Percentiles rank a stretch among this genome's conserved stretches.
Evolutionary conservation across 2,329 filamentous ascomycete genomes (phyloP).

Genomic region (Colletotrichum euphorbiae): DNA sequence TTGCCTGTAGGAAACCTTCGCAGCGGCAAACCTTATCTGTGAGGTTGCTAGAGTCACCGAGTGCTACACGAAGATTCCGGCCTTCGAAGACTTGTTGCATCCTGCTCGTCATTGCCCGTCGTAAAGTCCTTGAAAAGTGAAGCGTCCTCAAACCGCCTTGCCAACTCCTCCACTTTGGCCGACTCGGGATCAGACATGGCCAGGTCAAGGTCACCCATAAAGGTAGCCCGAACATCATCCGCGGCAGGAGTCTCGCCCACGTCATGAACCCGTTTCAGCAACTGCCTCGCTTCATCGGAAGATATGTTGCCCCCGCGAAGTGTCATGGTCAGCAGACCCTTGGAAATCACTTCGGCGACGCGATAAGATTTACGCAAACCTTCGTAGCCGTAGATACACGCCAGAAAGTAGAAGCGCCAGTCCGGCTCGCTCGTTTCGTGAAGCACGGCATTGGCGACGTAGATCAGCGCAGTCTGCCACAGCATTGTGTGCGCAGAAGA

Average conservation of each 20-base stretch:
- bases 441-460: constrained; percentile 53
- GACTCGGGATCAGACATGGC: constrained; percentile 49
- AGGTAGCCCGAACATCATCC: constrained; percentile 48
- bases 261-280: constrained; percentile 47
- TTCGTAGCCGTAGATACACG: constrained; percentile 54
- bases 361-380: constrained; percentile 50
- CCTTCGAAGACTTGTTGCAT: neutral
- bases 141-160: constrained; percentile 49
- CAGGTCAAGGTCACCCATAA: constrained; percentile 53
- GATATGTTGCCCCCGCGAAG: constrained; percentile 49
- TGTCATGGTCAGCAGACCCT: constrained; percentile 51
- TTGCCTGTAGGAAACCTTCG: too few species aligned
- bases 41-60: neutral
- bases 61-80: neutral
- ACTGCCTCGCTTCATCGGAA: constrained; percentile 44
- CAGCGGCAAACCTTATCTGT: neutral
- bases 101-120: constrained; percentile 2
- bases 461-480: constrained; percentile 55
- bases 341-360: constrained; percentile 50
- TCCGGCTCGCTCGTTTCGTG: constrained; percentile 45
- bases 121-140: constrained; percentile 49
- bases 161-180: constrained; percentile 50
- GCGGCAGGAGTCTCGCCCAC: constrained; percentile 41
- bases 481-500: constrained; percentile 52
- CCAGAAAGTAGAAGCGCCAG: constrained; percentile 51